Percentiles rank a stretch among this genome's conserved stretches.
phyloP scores from a whole-genome alignment of 2,329 filamentous ascomycete genomes.

The Fusarium albosuccineum region DNA sequence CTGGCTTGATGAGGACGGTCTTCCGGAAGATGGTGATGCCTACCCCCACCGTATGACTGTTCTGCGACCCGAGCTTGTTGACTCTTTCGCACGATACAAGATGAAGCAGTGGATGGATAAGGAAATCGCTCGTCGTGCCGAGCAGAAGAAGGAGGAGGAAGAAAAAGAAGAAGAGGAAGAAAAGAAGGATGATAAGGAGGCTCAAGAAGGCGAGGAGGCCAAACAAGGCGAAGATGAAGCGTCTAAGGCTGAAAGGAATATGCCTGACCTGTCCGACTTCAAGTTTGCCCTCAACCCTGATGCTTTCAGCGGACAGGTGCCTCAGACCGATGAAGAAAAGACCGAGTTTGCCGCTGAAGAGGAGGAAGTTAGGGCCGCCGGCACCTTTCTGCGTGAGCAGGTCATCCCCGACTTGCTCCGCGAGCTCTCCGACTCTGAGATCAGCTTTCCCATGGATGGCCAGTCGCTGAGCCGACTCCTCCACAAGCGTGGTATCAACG shows the following conservation, averaged over 20 bases:
- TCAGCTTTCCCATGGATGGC: constrained; percentile 99
- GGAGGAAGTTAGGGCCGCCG: constrained; percentile 86
- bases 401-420: constrained; percentile 87
- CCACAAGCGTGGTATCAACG: constrained; percentile 97
- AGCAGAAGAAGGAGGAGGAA: constrained; percentile 50
- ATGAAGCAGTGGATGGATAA: constrained; percentile 89
- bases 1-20: constrained; percentile 85
- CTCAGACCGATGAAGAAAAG: constrained; percentile 92
- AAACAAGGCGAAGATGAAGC: constrained; percentile 49
- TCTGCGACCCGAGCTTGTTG: constrained; percentile 88
- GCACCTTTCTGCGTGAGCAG: constrained; percentile 79
- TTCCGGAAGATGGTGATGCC: constrained; percentile 58
- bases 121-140: constrained; percentile 75
- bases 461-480: constrained; percentile 87
- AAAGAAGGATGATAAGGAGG: constrained; percentile 41
- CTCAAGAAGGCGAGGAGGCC: constrained; percentile 46
- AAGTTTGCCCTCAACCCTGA: constrained; percentile 92
- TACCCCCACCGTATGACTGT: constrained; percentile 99
- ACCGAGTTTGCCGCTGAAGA: constrained; percentile 86
- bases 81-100: constrained; percentile 85
- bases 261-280: constrained; percentile 89
- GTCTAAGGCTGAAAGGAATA: constrained; percentile 58
- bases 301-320: constrained; percentile 91
- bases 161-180: constrained; percentile 54
- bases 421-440: constrained; percentile 90